Evolutionary conservation across 306 rosid genomes (phyloP), one percentile per base, ranked within the genome.

Genomic region (Quercus glauca): DNA sequence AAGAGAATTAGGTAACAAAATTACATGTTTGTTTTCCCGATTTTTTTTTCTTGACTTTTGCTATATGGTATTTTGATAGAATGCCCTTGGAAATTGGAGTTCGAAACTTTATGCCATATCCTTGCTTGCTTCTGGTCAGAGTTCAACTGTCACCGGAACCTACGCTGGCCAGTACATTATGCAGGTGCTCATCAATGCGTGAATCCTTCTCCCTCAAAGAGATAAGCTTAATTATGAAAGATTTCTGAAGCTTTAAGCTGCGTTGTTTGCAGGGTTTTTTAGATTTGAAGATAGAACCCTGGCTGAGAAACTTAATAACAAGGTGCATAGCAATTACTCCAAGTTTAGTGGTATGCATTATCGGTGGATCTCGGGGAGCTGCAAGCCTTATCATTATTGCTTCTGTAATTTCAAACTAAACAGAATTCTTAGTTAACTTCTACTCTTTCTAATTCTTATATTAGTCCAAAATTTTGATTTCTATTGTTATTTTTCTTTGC

Each of bases 101-200:
- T 18, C 73, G 33, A 76, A 61, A 51, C 19, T 76, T 11, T 76
- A 61, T 25, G 79, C 79, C 73, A 76, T 76, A 76, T 76, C 79
- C 3, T 28, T 76, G 73, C 79, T 76, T 11, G 73, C 79, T 26
- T 76, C 59, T 43, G 79, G 79, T 33, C 79, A 76, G 63, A 76
- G 79, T 64, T 63, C 79, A 15, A 65, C 60, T 49, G 73, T 76
- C 45, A 28, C 79, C 6, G 79, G 79, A 76, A 76, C 79, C 43
- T 76, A 76, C 5, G 73, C 79, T 0, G 79, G 79, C 25, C 79
- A 76, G 45, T 76, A 21, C 51, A 76, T 76, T 20, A 64, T 76
- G 79, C 79, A 76, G 79, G 79, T 76, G 58, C 51, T 21, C 23
- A 11, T 20, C 10, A 4, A 67, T 67, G 4, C 7, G 4, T 67